phyloP scores from a whole-genome alignment of 805 yeast species.

The Candida quercuum region DNA sequence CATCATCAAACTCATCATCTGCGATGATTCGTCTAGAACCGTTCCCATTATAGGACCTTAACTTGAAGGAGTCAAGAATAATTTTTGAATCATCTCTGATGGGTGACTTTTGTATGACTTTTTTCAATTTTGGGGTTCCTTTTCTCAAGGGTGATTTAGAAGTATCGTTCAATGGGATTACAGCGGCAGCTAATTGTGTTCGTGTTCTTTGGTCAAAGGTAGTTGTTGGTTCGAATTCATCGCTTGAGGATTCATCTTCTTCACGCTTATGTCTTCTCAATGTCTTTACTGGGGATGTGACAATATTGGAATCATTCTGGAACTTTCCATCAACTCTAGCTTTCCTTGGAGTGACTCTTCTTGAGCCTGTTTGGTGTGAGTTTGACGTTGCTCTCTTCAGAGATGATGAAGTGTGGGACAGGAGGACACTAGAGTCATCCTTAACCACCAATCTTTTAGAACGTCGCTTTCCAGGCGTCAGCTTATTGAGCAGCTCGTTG shows the following conservation, averaged over 20 bases:
- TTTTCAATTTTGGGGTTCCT: slow-evolving; percentile 18
- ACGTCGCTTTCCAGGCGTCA: slow-evolving; percentile 14
- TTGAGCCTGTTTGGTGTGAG: slow-evolving; percentile 2
- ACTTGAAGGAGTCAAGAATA: slow-evolving; percentile 4
- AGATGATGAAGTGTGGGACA: neutral
- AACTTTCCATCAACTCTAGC: neutral
- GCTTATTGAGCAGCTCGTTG: slow-evolving; percentile 15
- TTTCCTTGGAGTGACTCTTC: slow-evolving; percentile 1
- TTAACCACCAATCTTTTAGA: neutral
- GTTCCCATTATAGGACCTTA: neutral
- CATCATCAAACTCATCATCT: slow-evolving; percentile 2
- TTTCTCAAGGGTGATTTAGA: slow-evolving; percentile 17
- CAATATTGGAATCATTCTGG: slow-evolving; percentile 17
- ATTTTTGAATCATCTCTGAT: neutral
- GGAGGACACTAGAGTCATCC: slow-evolving; percentile 1
- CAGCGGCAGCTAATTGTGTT: slow-evolving; percentile 5
- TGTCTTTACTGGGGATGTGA: slow-evolving; percentile 21
- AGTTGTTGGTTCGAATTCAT: slow-evolving; percentile 12
- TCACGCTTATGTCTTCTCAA: slow-evolving; percentile 7
- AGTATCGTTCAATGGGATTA: slow-evolving; percentile 17
- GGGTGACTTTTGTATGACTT: slow-evolving; percentile 1
- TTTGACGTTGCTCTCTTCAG: slow-evolving; percentile 2
- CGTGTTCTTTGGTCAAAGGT: slow-evolving; percentile 2
- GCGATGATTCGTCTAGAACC: neutral
- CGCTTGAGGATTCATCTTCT: slow-evolving; percentile 2